Percentiles rank a stretch among this genome's conserved stretches.
Evolutionary conservation across 495 filamentous ascomycete species (phyloP).

Genomic region (Jackrogersella minutella): DNA sequence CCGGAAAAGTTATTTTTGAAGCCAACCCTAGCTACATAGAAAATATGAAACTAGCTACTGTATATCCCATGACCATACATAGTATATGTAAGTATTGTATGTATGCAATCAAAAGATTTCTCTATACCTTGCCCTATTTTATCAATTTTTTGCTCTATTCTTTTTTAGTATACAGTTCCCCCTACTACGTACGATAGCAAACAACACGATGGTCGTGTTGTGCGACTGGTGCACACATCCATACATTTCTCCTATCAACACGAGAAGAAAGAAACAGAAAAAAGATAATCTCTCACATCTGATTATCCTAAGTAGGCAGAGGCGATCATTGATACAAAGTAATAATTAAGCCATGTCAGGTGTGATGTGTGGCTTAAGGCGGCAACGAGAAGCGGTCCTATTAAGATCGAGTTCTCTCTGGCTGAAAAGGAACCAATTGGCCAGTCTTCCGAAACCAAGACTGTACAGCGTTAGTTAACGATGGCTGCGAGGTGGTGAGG

Average conservation of each 20-base stretch:
- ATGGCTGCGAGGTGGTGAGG: slow-evolving; percentile 24
- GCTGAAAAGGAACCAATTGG: slow-evolving; percentile 40
- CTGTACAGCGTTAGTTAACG: slow-evolving; percentile 17
- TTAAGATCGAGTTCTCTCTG: slow-evolving; percentile 23
- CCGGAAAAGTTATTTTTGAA: slow-evolving; percentile 8
- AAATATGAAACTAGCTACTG: no score
- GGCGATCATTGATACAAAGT: slow-evolving; percentile 31
- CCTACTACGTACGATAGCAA: slow-evolving; percentile 7
- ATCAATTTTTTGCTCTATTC: neutral
- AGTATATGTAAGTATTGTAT: neutral
- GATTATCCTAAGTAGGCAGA: slow-evolving; percentile 35
- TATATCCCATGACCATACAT: no score
- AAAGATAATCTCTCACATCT: slow-evolving; percentile 23
- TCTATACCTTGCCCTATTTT: neutral
- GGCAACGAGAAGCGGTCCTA: slow-evolving; percentile 38
- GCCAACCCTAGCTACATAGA: no score
- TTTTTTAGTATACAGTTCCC: neutral
- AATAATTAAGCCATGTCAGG: slow-evolving; percentile 34
- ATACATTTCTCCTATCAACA: slow-evolving; percentile 19
- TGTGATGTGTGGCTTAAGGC: slow-evolving; percentile 43
- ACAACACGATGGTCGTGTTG: slow-evolving; percentile 34
- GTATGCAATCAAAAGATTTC: neutral
- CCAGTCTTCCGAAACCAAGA: slow-evolving; percentile 32
- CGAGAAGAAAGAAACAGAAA: no score
- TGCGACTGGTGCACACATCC: slow-evolving; percentile 27